A percentile compares a stretch with the other conserved stretches of the same genome.
Conservation (phyloP, 2,329 filamentous ascomycete species). For the Sporothrix inflata region DNA sequence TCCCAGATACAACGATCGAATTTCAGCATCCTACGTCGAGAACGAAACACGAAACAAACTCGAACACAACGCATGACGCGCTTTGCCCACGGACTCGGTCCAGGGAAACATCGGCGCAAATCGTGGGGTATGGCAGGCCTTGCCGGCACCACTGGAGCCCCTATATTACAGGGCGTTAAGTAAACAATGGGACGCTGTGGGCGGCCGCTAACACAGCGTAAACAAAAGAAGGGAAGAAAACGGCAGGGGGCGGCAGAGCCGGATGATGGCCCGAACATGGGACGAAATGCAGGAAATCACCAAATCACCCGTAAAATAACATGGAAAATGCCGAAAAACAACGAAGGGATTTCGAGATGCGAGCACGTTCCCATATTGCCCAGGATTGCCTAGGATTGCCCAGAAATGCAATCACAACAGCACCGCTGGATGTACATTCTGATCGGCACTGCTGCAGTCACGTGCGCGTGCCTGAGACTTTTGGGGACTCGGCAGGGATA, state of each 20-base stretch:
- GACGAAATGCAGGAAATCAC: background rate
- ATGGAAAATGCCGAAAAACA: background rate
- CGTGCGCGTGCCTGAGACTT: conserved; percentile 7
- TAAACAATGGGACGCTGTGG: conserved; percentile 13
- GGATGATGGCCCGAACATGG: conserved; percentile 13
- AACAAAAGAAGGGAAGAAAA: background rate
- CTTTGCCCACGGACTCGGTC: background rate
- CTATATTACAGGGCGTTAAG: conserved; percentile 16
- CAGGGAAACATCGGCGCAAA: conserved; percentile 1
- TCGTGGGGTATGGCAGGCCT: background rate
- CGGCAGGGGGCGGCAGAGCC: conserved; percentile 14
- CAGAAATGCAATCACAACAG: conserved; percentile 12
- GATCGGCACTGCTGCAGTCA: background rate
- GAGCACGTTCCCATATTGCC: background rate
- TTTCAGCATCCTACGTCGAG: background rate
- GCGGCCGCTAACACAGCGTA: background rate
- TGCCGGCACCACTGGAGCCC: background rate
- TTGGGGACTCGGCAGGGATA: background rate
- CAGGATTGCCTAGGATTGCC: background rate
- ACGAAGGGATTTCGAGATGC: background rate
- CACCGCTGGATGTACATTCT: background rate
- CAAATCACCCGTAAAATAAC: background rate
- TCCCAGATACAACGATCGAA: background rate
- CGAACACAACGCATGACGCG: conserved; percentile 8
- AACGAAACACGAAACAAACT: conserved; percentile 15